These are phyloP conservation scores for Cucurbitaria berberidis DNA, from an alignment of 2,329 filamentous ascomycete genomes.

Conservation along the genomic window DNA sequence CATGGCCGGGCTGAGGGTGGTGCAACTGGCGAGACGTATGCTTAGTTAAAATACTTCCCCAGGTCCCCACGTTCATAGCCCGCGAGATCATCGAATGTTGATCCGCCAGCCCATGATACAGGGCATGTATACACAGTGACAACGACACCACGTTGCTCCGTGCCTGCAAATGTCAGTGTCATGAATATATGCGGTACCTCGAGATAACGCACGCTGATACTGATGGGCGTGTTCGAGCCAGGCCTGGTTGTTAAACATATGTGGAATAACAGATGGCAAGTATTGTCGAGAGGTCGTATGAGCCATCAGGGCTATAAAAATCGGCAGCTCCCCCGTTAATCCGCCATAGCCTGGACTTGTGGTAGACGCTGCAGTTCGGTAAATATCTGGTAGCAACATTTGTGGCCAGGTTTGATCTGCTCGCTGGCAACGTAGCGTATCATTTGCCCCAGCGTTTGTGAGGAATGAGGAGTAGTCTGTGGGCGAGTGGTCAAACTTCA, in stretches of 20 bases:
- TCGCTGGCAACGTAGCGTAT: slow-evolving; percentile 16
- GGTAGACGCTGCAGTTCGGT: slow-evolving; percentile 2
- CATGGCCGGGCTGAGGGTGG: too few relatives aligned
- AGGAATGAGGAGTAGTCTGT: slow-evolving; percentile 31
- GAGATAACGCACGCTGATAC: too few relatives aligned
- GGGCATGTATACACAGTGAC: slow-evolving; percentile 32
- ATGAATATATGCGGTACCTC: too few relatives aligned
- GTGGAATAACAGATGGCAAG: slow-evolving; percentile 18
- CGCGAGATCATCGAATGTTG: slow-evolving; percentile 12
- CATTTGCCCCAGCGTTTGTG: slow-evolving; percentile 22
- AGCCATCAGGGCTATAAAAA: slow-evolving; percentile 41
- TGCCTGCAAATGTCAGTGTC: too few relatives aligned
- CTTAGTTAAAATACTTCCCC: too few relatives aligned
- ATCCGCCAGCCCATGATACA: too few relatives aligned
- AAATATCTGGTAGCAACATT: slow-evolving; percentile 34
- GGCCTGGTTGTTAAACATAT: slow-evolving; percentile 19
- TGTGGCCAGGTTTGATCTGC: slow-evolving; percentile 19
- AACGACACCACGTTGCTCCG: slow-evolving; percentile 32
- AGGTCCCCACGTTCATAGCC: too few relatives aligned
- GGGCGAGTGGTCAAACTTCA: slow-evolving; percentile 32
- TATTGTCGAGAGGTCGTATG: slow-evolving; percentile 23
- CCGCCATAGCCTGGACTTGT: slow-evolving; percentile 17
- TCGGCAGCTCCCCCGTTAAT: slow-evolving; percentile 40
- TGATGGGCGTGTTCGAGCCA: too few relatives aligned
- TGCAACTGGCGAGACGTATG: too few relatives aligned